Base-by-base conservation (phyloP, 2,329 filamentous ascomycete species). In the Hawksworthiomyces lignivorus region DNA sequence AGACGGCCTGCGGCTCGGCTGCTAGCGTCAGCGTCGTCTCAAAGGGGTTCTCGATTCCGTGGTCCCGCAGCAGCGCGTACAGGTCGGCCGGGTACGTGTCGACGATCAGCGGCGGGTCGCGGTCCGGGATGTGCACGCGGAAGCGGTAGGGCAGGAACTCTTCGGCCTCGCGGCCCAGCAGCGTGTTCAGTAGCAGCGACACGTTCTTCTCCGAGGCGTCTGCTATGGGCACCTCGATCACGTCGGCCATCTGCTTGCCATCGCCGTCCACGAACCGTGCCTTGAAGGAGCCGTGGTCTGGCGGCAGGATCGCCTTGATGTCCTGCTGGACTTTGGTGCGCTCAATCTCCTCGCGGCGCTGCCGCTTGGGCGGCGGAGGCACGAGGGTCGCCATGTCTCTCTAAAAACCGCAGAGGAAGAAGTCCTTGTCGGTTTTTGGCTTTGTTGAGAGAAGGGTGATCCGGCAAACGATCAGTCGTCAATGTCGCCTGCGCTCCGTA, bases 181-280 rank as follows among this genome's bases (percentile, higher is more conserved):
- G 67, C 3, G 84, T 87, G 60, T 96, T 97, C 42, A 95, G 63
- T 1, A 96, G 72, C 9, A 89, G 75, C 40, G 92, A 90, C 4
- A 97, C 74, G 53, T 96, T 95, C 67, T 87, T 90, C 48, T 92
- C 86, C 7, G 77, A 84, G 2, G 90, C 84, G 67, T 96, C 84
- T 44, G 82, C 83, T 24, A 96, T 76, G 11, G 87, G 82, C 31
- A 96, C 82, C 53, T 82, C 72, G 36, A 82, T 59, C 66, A 84
- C 61, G 75, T 87, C 61, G 69, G 82, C 60, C 73, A 82, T 53
- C 73, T 87, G 65, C 72, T 87, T 60, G 70, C 77, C 66, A 72
- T 84, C 75, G 48, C 85, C 80, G 61, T 97, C 88, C 56, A 87
- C 74, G 63, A 97, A 96, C 51, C 90, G 85, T 36, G 94, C 81